Evolutionary conservation across 495 filamentous ascomycete species (phyloP), one percentile per base, ranked within the genome.

Genomic region (Ramalina peruviana): DNA sequence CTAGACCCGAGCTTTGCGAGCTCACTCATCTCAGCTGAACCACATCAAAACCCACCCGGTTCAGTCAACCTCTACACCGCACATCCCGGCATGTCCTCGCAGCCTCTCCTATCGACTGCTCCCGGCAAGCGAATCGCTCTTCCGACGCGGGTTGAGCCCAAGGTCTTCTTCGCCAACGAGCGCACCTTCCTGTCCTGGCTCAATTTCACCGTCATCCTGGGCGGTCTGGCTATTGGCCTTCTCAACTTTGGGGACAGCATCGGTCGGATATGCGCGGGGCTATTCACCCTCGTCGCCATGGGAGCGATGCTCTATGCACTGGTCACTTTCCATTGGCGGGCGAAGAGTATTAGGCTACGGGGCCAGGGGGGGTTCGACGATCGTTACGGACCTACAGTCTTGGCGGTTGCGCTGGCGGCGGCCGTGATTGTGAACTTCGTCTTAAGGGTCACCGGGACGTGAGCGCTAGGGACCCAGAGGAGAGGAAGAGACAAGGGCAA

Each of bases 161-260:
- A 99, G 68, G 92, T 98, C 70, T 99, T 97, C 80, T 99, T 99
- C 75, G 92, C 92, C 65, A 97, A 97, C 72, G 92, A 99, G 72
- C 88, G 92, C 46, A 99, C 92, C 38, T 99, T 97, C 61, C 81
- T 99, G 60, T 92, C 85, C 62, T 99, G 93, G 93, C 84, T 99
- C 58, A 97, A 97, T 73, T 97, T 97, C 76, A 92, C 86, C 62
- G 90, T 97, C 61, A 89, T 99, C 65, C 80, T 99, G 39, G 92
- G 92, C 59, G 89, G 90, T 47, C 79, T 99, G 45, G 90, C 89
- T 23, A 82, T 97, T 50, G 92, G 93, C 47, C 85, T 99, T 53
- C 77, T 99, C 54, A 99, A 99, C 74, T 99, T 99, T 60, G 90
- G 92, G 61, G 93, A 99, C 66, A 80, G 78, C 47, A 76, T 92